Evolutionary conservation across 1,284 basidiomycete genomes (phyloP).

Genomic region (Cryptococcus wingfieldii): DNA sequence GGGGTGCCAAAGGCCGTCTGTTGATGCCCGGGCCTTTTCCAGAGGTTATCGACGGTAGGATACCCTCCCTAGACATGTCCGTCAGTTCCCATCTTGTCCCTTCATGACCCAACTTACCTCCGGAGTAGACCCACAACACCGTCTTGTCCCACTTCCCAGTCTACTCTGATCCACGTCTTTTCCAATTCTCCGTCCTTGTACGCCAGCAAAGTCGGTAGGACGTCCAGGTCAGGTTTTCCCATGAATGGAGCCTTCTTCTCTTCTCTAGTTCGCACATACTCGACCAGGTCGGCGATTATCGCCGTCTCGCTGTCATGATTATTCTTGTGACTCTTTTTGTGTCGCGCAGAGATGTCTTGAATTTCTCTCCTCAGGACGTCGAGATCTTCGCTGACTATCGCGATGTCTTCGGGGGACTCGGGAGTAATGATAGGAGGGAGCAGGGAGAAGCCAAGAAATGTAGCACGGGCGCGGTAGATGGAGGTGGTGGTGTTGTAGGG

Average conservation of each 20-base stretch:
- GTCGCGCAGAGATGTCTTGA: constrained; percentile 9
- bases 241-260: not conserved
- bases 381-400: not conserved
- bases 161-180: constrained; percentile 42
- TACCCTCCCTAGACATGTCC: too few species aligned
- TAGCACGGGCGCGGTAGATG: constrained; percentile 36
- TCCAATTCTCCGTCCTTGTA: constrained; percentile 43
- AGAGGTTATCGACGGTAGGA: too few species aligned
- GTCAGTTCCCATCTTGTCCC: too few species aligned
- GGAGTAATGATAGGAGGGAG: constrained; percentile 11
- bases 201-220: constrained; percentile 44
- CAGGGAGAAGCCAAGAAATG: constrained; percentile 38
- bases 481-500: constrained; percentile 7
- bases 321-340: constrained; percentile 1
- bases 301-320: too few species aligned
- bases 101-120: constrained; percentile 17
- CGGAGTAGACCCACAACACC: constrained; percentile 34
- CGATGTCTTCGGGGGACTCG: too few species aligned
- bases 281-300: too few species aligned
- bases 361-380: constrained; percentile 12
- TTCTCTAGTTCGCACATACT: too few species aligned
- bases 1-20: too few species aligned
- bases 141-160: constrained; percentile 37
- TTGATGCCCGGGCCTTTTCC: too few species aligned
- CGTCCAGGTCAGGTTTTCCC: constrained; percentile 38